A percentile compares a stretch with the other conserved stretches of the same genome.
phyloP scores from a whole-genome alignment of 2,329 filamentous ascomycete genomes.

The Talaromyces pinophilus region DNA sequence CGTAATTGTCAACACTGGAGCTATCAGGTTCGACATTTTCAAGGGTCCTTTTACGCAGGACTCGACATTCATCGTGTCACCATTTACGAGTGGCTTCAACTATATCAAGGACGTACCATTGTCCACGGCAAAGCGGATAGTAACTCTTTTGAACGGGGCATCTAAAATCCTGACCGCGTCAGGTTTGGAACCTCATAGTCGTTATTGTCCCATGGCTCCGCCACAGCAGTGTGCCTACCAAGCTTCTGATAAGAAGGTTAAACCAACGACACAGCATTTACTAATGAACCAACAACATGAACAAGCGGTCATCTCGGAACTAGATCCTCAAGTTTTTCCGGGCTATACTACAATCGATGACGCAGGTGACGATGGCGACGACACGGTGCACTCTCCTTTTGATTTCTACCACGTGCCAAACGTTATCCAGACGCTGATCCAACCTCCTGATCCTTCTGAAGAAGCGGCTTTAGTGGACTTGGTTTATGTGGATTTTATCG shows the following conservation, averaged over 20 bases:
- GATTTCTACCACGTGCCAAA: slow-evolving; percentile 79
- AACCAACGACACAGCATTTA: not conserved
- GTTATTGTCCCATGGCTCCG: slow-evolving; percentile 42
- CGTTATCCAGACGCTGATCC: slow-evolving; percentile 71
- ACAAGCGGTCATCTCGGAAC: slow-evolving; percentile 38
- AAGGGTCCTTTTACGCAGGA: slow-evolving; percentile 88
- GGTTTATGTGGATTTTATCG: slow-evolving; percentile 88
- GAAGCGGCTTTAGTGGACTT: slow-evolving; percentile 77
- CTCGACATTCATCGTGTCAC: slow-evolving; percentile 80
- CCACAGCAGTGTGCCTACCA: slow-evolving; percentile 46
- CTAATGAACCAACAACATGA: not conserved
- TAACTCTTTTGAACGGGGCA: slow-evolving; percentile 60
- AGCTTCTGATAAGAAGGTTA: slow-evolving; percentile 13
- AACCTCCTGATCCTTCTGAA: slow-evolving; percentile 36
- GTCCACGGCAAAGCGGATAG: slow-evolving; percentile 67
- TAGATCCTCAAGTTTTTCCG: slow-evolving; percentile 54
- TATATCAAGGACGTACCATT: slow-evolving; percentile 82
- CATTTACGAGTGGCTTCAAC: slow-evolving; percentile 77
- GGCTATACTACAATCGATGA: slow-evolving; percentile 93
- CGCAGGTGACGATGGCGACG: slow-evolving; percentile 79
- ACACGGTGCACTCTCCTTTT: slow-evolving; percentile 77
- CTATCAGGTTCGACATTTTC: slow-evolving; percentile 93
- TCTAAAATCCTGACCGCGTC: slow-evolving; percentile 49
- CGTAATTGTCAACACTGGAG: slow-evolving; percentile 83
- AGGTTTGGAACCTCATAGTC: slow-evolving; percentile 25